phyloP scores from a whole-genome alignment of 148 eudicot species.

The Vaccinium darrowii region DNA sequence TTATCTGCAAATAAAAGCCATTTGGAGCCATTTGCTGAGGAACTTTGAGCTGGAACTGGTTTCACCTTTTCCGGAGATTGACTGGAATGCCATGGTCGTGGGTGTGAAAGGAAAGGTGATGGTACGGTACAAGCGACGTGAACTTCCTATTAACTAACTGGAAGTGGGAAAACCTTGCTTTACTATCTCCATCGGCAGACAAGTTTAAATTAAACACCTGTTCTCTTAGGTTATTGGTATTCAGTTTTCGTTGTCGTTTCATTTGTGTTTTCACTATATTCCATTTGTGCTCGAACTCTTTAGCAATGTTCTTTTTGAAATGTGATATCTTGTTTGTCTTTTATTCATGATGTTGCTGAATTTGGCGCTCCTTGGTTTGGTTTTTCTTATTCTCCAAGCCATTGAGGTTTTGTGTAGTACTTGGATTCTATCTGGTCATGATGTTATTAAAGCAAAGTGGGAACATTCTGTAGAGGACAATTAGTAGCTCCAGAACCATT shows the following conservation, averaged over 20 bases:
- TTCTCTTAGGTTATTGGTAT: neutral
- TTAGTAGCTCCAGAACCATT: no score
- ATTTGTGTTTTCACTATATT: neutral
- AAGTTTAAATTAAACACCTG: neutral
- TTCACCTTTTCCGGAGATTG: conserved; percentile 91
- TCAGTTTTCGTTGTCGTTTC: conserved; percentile 11
- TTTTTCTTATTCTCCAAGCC: neutral
- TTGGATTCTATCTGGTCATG: no score
- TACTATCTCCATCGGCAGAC: neutral
- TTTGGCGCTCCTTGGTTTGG: neutral
- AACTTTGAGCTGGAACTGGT: conserved; percentile 86
- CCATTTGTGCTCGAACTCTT: neutral
- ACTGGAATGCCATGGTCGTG: conserved; percentile 83
- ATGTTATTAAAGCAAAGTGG: no score
- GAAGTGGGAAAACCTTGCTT: neutral
- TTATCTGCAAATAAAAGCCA: conserved; percentile 85
- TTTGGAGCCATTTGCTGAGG: conserved; percentile 90
- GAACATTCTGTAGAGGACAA: no score
- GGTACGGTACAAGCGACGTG: conserved; percentile 69
- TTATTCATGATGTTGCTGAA: neutral
- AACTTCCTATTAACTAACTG: conserved; percentile 30
- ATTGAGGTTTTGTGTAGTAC: neutral
- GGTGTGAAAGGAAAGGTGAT: conserved; percentile 72
- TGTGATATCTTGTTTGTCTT: neutral
- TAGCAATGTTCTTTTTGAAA: neutral